A percentile compares a stretch with the other conserved stretches of the same genome.
Evolutionary conservation across 441 rosid genomes (phyloP).

Genomic region (Aleurites moluccanus): DNA sequence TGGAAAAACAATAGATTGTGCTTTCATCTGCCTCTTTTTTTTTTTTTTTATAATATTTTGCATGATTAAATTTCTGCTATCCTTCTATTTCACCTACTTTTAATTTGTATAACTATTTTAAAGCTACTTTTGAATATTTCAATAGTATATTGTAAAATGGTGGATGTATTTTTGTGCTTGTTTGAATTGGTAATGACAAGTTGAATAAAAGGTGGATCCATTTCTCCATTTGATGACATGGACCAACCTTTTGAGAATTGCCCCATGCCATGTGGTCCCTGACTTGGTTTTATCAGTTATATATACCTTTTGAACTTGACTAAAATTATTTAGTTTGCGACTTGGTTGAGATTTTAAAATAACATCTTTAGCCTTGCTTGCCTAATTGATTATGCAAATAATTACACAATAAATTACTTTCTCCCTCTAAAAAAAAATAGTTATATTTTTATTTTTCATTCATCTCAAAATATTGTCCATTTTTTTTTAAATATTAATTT

Average conservation of each 20-base stretch:
- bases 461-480: too few species aligned
- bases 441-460: too few species aligned
- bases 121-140: conserved; percentile 17
- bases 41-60: not conserved
- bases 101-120: conserved; percentile 4
- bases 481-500: too few species aligned
- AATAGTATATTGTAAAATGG: not conserved
- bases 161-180: not conserved
- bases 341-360: not conserved
- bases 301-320: not conserved
- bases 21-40: conserved; percentile 15
- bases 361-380: not conserved
- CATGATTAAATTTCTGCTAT: not conserved
- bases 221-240: not conserved
- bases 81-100: not conserved
- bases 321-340: too few species aligned
- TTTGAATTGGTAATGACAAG: conserved; percentile 10
- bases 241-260: not conserved
- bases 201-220: not conserved
- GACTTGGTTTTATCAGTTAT: not conserved
- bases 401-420: too few species aligned
- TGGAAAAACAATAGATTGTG: conserved; percentile 16
- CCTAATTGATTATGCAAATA: not conserved
- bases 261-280: not conserved
- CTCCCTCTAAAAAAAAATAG: too few species aligned